Conservation (phyloP, 352 stramenopile genomes). For the Pythium aristosporum region DNA sequence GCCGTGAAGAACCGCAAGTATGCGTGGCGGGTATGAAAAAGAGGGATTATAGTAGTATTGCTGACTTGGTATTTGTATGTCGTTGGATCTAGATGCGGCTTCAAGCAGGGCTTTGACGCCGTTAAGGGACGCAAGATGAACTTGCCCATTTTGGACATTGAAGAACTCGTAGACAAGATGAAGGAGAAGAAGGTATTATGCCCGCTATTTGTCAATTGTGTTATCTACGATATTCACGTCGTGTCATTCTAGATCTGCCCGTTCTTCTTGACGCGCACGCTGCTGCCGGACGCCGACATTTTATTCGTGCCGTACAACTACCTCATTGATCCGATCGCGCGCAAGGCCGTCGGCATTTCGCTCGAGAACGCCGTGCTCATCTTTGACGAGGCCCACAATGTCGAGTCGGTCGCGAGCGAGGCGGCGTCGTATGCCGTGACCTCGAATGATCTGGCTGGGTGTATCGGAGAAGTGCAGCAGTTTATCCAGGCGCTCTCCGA, state of each 20-base stretch:
- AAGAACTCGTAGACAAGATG: constrained; percentile 94
- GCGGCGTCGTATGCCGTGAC: constrained; percentile 96
- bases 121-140: constrained; percentile 48
- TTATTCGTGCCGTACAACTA: constrained; percentile 99
- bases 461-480: constrained; percentile 91
- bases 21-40: not conserved
- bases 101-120: constrained; percentile 77
- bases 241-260: constrained; percentile 87
- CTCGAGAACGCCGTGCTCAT: constrained; percentile 97
- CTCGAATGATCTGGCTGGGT: constrained; percentile 92
- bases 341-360: constrained; percentile 92
- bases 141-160: constrained; percentile 96
- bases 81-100: constrained; percentile 48
- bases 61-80: not conserved
- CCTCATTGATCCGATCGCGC: constrained; percentile 94
- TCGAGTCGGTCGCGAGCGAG: constrained; percentile 93
- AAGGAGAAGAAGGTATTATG: constrained; percentile 61
- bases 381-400: constrained; percentile 99
- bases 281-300: constrained; percentile 93
- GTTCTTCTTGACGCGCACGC: constrained; percentile 95
- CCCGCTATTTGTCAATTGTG: not conserved
- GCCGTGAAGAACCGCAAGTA: constrained; percentile 90
- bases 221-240: not conserved
- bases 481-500: constrained; percentile 71
- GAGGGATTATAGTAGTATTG: not conserved